Evolutionary conservation across 139 green algal species (phyloP).

Genomic region (Chlamydomonas incerta): DNA sequence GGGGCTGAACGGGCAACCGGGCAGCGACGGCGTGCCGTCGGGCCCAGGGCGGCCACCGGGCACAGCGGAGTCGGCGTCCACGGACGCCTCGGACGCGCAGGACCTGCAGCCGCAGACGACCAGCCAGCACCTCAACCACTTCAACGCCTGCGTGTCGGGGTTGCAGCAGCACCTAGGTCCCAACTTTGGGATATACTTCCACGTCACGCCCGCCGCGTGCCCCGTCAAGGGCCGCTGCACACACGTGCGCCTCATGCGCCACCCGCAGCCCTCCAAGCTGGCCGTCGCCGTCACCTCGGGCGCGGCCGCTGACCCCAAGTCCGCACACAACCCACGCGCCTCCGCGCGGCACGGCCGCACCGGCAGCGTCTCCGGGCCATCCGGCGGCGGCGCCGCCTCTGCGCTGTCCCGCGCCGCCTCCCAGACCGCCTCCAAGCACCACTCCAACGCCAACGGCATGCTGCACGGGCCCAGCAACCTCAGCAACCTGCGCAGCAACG

Average conservation of each 20-base stretch:
- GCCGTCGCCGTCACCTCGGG: not conserved
- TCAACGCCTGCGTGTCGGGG: slow-evolving; percentile 10
- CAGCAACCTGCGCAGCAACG: not conserved
- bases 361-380: not conserved
- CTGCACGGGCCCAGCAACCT: no score
- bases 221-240: slow-evolving; percentile 20
- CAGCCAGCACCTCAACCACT: slow-evolving; percentile 3
- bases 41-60: slow-evolving; percentile 3
- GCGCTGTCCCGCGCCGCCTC: no score
- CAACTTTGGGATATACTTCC: slow-evolving; percentile 40
- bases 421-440: no score
- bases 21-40: not conserved
- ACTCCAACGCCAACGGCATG: no score
- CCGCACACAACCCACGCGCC: not conserved
- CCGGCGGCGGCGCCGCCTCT: no score
- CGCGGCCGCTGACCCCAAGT: not conserved
- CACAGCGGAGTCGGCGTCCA: slow-evolving; percentile 16
- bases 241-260: slow-evolving; percentile 22
- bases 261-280: slow-evolving; percentile 20
- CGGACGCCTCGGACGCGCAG: not conserved
- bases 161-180: slow-evolving; percentile 25
- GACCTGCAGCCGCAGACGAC: not conserved
- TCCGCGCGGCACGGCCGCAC: not conserved
- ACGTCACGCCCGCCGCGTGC: slow-evolving; percentile 28
- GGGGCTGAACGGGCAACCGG: not conserved